Evolutionary conservation across 164 flowering plant species (phyloP).

Genomic region (Chloranthus sessilifolius): DNA sequence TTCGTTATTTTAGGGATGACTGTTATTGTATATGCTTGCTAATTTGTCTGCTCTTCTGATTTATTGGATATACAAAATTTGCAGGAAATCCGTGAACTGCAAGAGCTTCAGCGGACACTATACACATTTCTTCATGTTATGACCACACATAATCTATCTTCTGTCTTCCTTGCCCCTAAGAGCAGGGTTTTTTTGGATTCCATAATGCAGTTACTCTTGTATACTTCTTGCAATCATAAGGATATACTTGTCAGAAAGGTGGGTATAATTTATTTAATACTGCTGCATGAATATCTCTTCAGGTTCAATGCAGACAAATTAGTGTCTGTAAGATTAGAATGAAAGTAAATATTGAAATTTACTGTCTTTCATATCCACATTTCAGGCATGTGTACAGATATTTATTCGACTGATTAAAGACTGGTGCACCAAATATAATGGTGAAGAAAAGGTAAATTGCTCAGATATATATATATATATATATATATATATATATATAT

Average conservation of each 20-base stretch:
- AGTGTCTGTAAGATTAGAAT: too few species aligned
- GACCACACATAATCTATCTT: slow-evolving; percentile 76
- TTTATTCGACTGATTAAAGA: slow-evolving; percentile 83
- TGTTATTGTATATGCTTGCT: too few species aligned
- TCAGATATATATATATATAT: too few species aligned
- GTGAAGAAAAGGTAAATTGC: slow-evolving; percentile 71
- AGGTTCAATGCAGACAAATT: too few species aligned
- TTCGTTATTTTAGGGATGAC: too few species aligned
- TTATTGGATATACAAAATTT: too few species aligned
- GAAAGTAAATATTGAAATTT: too few species aligned
- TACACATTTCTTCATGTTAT: slow-evolving; percentile 87
- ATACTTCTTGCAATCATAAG: slow-evolving; percentile 72
- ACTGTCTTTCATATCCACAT: slow-evolving; percentile 6
- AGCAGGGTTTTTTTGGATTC: slow-evolving; percentile 60
- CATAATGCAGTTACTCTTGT: slow-evolving; percentile 72
- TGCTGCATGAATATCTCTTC: too few species aligned
- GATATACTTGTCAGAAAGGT: slow-evolving; percentile 86
- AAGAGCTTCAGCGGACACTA: slow-evolving; percentile 78
- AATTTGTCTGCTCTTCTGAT: too few species aligned
- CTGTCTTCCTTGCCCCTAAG: slow-evolving; percentile 70
- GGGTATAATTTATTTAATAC: slow-evolving; percentile 10
- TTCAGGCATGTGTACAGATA: slow-evolving; percentile 90
- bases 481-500: too few species aligned
- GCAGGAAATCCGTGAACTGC: slow-evolving; percentile 92
- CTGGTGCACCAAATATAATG: slow-evolving; percentile 61